Evolutionary conservation across 352 stramenopile genomes (phyloP), one percentile per base, ranked within the genome.

Genomic region (Phytophthora fragariae): DNA sequence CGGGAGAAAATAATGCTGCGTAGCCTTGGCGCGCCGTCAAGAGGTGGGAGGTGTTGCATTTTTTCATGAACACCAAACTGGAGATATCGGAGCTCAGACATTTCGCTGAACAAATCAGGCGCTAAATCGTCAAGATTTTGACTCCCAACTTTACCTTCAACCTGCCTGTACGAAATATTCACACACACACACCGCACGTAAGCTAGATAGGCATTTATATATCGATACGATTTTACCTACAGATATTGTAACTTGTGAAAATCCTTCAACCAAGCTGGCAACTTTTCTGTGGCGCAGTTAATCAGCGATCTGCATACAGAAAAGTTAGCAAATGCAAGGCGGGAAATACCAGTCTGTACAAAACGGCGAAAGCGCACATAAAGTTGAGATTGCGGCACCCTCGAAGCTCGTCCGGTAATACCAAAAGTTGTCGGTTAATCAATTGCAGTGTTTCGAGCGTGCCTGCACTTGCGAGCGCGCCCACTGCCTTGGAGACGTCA

Each of bases 221-320:
- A 15, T 5, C 10, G 37, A 44, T 44, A 44, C 8, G 29, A 31
- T 15, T 4, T 17, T 41, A 14, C 69, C 33, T 72, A 85, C 79
- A 85, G 17, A 17, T 80, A 81, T 33, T 81, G 66, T 4, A 83
- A 73, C 14, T 80, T 72, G n/a, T 60, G 68, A 49, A 85, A 77
- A 1, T 65, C 64, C 4, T 59, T 70, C 1, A 60, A 14, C 77
- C 77, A 84, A 11, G 46, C 7, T n/a, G 73, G 77, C 3, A 84
- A n/a, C 33, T 60, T 19, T 11, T 73, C 47, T 7, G 47, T 68
- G 2, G 60, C 76, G 1, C 73, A 72, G 58, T 81, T 77, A 9
- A 80, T 52, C 14, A 84, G 24, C 1, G 49, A 73, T 11, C 77
- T 84, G 21, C 46, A 19, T 21, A 62, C 35, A 41, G 15, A 49